phyloP scores from a whole-genome alignment of 495 filamentous ascomycete species.

The Tuber umbilicatum region DNA sequence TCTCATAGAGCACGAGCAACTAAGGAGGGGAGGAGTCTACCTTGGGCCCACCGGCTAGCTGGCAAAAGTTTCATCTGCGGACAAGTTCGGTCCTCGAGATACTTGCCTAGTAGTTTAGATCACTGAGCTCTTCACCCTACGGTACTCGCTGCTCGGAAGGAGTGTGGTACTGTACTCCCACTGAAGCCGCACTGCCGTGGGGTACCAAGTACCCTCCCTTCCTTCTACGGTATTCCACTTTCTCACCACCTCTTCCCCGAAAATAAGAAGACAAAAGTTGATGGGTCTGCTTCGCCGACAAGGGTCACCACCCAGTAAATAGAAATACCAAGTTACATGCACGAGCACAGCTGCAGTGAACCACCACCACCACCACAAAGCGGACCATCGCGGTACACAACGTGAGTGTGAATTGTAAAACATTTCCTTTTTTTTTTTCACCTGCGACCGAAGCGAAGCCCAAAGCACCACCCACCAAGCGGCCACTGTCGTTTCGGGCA shows the following conservation, averaged over 20 bases:
- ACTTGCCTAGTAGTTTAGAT: neutral
- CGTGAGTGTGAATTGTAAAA: neutral
- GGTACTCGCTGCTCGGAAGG: no score
- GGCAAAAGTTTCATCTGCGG: neutral
- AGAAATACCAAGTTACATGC: neutral
- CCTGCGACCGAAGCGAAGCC: slow-evolving; percentile 25
- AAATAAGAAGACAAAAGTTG: neutral
- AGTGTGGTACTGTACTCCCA: neutral
- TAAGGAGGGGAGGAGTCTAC: neutral
- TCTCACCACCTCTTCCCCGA: neutral
- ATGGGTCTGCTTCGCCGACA: neutral
- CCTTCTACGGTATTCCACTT: neutral
- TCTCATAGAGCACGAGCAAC: neutral
- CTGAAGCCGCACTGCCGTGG: no score
- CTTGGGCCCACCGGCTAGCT: neutral
- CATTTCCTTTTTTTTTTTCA: slow-evolving; percentile 7
- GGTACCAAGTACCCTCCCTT: no score
- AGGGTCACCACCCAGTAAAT: neutral
- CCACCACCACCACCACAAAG: neutral
- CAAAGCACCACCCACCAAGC: slow-evolving; percentile 20
- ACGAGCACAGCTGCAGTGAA: neutral
- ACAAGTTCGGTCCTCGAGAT: neutral
- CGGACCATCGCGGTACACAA: neutral
- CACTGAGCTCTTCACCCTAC: neutral
- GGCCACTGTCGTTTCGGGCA: slow-evolving; percentile 8